Evolutionary conservation across 2,329 filamentous ascomycete genomes (phyloP), one percentile per base, ranked within the genome.

Genomic region (Phialemonium atrogriseum): DNA sequence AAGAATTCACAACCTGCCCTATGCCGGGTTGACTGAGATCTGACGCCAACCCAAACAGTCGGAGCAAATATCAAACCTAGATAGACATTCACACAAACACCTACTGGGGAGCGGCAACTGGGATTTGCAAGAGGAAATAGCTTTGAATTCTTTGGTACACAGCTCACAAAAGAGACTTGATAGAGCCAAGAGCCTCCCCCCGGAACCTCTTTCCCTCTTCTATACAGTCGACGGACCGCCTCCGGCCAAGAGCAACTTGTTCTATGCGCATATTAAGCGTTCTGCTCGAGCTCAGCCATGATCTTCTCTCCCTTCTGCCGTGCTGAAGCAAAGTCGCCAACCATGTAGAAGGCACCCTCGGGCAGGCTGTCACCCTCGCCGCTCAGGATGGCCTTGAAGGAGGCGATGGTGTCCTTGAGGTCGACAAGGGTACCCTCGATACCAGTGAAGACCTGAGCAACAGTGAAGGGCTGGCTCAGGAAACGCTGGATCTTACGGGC

Each of bases 401-500:
- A 93, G 58, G 71, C 62, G 59, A 98, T 95, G 62, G 91, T 98
- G 66, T 94, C 87, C 85, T 98, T 96, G 51, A 98, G 75, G 68
- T 95, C 87, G 55, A 98, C 91, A 51, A 98, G 84, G 68, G 78
- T 77, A 68, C 91, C 91, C 81, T 95, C 84, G 62, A 95, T 95
- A 69, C 75, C 75, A 66, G 83, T 88, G 79, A 88, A 88, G 56
- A 88, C 76, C 58, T 79, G 70, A 48, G 47, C 76, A 43, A 80
- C 91, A 53, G 91, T 91, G 80, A 98, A 98, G 61, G 91, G 91
- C 77, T 98, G 91, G 68, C 78, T 85, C 76, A 98, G 76, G 87
- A 98, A 98, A 83, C 88, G 84, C 78, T 98, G 91, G 63, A 98
- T 82, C 80, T 96, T 96, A 76, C 91, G 89, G 67, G 91, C 91